Evolutionary conservation across 2,329 filamentous ascomycete genomes (phyloP).

Genomic region (Fusarium multiceps): DNA sequence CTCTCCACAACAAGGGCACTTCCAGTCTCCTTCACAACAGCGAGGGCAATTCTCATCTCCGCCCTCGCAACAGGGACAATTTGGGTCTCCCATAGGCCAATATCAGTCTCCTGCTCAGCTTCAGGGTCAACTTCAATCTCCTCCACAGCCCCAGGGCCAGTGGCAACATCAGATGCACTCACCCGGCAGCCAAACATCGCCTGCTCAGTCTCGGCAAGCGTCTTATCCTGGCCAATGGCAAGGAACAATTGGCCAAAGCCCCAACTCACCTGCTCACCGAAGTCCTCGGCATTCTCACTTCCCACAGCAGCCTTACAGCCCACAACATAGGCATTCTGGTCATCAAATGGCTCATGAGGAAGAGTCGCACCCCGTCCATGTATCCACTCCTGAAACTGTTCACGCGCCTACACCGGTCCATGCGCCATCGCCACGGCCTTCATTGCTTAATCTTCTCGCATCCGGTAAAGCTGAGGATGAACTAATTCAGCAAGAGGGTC

Average conservation of each 20-base stretch:
- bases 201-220: slow-evolving; percentile 53
- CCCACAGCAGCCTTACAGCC: slow-evolving; percentile 17
- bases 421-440: slow-evolving; percentile 25
- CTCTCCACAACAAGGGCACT: slow-evolving; percentile 6
- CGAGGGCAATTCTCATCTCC: slow-evolving; percentile 13
- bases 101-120: slow-evolving; percentile 10
- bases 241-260: slow-evolving; percentile 46
- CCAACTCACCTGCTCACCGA: slow-evolving; percentile 34
- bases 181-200: slow-evolving; percentile 50
- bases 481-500: neutral
- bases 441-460: slow-evolving; percentile 27
- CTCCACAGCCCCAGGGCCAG: slow-evolving; percentile 20
- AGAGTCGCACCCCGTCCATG: slow-evolving; percentile 28
- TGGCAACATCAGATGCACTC: slow-evolving; percentile 29
- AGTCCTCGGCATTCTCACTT: slow-evolving; percentile 22
- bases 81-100: slow-evolving; percentile 1
- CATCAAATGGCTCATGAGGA: slow-evolving; percentile 14
- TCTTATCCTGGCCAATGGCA: slow-evolving; percentile 54
- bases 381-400: slow-evolving; percentile 27
- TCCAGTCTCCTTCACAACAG: slow-evolving; percentile 10
- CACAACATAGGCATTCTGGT: slow-evolving; percentile 11
- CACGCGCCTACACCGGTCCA: slow-evolving; percentile 30
- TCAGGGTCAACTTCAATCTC: slow-evolving; percentile 25
- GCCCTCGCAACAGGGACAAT: slow-evolving; percentile 5
- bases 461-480: slow-evolving; percentile 12